Percentiles rank a stretch among this genome's conserved stretches.
Conservation (phyloP, 805 yeast genomes). For the Lachancea waltii region DNA sequence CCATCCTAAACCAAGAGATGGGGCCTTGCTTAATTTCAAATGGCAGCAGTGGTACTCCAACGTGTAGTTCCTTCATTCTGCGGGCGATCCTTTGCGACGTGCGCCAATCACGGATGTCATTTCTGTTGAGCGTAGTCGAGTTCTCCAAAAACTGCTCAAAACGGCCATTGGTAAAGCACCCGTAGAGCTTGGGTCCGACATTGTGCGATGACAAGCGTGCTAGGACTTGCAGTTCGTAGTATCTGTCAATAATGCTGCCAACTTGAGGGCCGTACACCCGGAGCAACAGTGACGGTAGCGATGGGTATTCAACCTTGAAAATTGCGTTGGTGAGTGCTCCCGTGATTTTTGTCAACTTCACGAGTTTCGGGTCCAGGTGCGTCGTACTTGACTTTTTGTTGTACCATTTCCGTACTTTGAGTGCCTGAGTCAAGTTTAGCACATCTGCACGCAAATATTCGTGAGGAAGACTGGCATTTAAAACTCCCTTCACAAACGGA, state of each 20-base stretch:
- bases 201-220: conserved; percentile 65
- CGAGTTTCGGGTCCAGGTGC: conserved; percentile 35
- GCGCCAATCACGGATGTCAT: conserved; percentile 67
- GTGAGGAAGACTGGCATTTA: conserved; percentile 75
- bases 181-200: conserved; percentile 85
- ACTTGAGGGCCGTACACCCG: conserved; percentile 87
- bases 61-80: conserved; percentile 92
- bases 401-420: conserved; percentile 78
- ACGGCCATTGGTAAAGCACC: conserved; percentile 87
- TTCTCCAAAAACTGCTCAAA: conserved; percentile 88
- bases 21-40: conserved; percentile 59
- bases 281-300: conserved; percentile 58
- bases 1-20: conserved; percentile 58
- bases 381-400: conserved; percentile 32
- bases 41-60: conserved; percentile 58
- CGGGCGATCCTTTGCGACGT: conserved; percentile 82
- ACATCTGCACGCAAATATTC: conserved; percentile 83
- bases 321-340: conserved; percentile 94
- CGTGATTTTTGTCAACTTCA: conserved; percentile 61
- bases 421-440: conserved; percentile 51
- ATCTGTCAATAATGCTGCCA: conserved; percentile 79
- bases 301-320: conserved; percentile 62
- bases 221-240: conserved; percentile 65
- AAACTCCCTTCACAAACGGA: conserved; percentile 47
- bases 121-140: conserved; percentile 67